Base-by-base conservation (phyloP, 2,329 filamentous ascomycete species). In the Verticillium isaacii region DNA sequence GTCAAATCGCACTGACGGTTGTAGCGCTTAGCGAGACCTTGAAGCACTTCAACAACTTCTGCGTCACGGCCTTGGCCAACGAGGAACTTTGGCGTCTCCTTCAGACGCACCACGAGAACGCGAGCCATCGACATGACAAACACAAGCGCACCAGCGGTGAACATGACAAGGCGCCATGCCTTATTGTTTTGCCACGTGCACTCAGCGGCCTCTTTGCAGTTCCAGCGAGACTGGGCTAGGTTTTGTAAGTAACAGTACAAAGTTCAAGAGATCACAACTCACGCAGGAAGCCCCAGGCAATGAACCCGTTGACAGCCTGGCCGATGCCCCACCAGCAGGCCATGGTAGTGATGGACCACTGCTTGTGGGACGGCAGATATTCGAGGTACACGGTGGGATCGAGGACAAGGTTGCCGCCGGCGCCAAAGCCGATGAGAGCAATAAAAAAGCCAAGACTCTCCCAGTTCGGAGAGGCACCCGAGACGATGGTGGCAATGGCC, bases 401-500 rank as follows among this genome's bases (percentile, higher is more conserved):
- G 1, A 89, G 74, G 0, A 89, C 83, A 23, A 89, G 72, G 68
- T 89, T 90, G 1, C 87, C 88, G 17, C 87, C 88, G 0, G 77
- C 83, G 0, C 87, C 87, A 66, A 90, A 89, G 1, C 84, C 81
- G 45, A 83, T 76, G 37, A 89, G 68, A 14, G 80, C 81, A n/a
- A 86, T 80, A 66, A 89, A 89, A 11, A 87, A 71, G 0, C 84
- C 85, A 11, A 89, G 75, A 0, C 84, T 81, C 5, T 80, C 74
- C 85, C 86, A 91, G 61, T 81, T 87, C 0, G 88, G 87, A 23
- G 82, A 78, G 0, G 82, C 85, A 1, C 88, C 89, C 0, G 86
- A 86, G 0, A 88, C 77, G 57, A 89, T 84, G 7, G 83, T 83
- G 58, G 88, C 86, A 6, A 85, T 69, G 2, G 82, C 81, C 63